Evolutionary conservation across 140 eudicot species (phyloP), one percentile per base, ranked within the genome.

Genomic region (Ambrosia hybrid): DNA sequence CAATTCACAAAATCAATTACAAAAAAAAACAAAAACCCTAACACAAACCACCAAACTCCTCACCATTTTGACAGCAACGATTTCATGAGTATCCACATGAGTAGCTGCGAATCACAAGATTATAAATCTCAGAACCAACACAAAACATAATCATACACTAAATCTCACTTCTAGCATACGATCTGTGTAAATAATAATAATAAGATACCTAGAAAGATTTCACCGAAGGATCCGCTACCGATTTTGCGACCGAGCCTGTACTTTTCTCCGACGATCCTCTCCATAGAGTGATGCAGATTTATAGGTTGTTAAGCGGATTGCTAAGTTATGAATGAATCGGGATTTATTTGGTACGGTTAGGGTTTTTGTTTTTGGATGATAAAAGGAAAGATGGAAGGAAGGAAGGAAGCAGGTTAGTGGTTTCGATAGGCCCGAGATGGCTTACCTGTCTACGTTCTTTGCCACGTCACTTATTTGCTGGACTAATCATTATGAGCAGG

Each of bases 181-280:
- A 21, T 21, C 30, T 21, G 30, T 21, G 30, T 21, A 21, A 21
- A 13, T 17, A 41, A 41, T 41, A 41, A 41, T 41, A 41, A 2
- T 41, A 41, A 41, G 17, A 17, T 5, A 91, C 97, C 97, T 14
- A 87, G 88, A 78, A 73, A 83, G 67, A 91, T 85, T 82, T 91
- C 97, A 38, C 97, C 97, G 14, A 91, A 91, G 0, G 97, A 91
- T 52, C 97, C 97, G 66, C 95, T 85, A 2, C 95, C 95, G 80
- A 91, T 87, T 79, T 91, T 91, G 14, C 95, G 95, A 48, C 97
- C 97, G 49, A 91, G 86, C 78, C 82, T 85, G 78, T 81, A 91
- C 80, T 91, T 91, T 11, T 82, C 89, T 10, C 95, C 95, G 69
- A 91, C 87, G 69, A 86, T 81, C 81, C 91, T 79, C 65, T 88